Percentiles rank a stretch among this genome's conserved stretches.
These are phyloP conservation scores for Chrysophaeum taylorii DNA, from an alignment of 352 stramenopile species.

Conservation along the genomic window DNA sequence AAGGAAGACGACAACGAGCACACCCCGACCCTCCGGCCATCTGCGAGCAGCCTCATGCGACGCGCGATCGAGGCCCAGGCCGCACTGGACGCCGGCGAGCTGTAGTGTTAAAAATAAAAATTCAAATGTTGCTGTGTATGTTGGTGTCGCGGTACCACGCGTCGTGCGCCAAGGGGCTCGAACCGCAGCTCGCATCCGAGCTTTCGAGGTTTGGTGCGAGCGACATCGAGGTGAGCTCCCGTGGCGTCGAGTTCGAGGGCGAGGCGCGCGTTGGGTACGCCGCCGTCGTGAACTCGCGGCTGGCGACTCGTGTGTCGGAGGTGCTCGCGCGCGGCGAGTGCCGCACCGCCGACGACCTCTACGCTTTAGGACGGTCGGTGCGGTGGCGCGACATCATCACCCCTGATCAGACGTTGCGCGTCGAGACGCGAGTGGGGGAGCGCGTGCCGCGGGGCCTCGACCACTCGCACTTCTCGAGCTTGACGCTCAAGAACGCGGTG, in stretches of 20 bases:
- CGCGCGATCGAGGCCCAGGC: too few relatives aligned
- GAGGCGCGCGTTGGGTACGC: constrained; percentile 24
- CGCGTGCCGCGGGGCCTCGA: constrained; percentile 22
- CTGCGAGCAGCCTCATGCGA: too few relatives aligned
- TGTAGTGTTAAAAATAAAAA: too few relatives aligned
- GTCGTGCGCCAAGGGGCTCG: background rate
- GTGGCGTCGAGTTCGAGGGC: constrained; percentile 28
- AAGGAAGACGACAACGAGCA: too few relatives aligned
- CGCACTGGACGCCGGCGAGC: too few relatives aligned
- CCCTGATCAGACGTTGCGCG: constrained; percentile 22
- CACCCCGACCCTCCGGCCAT: too few relatives aligned
- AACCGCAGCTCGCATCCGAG: background rate
- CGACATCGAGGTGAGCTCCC: background rate
- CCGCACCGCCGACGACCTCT: constrained; percentile 13
- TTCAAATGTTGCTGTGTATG: too few relatives aligned
- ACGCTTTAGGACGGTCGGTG: constrained; percentile 16
- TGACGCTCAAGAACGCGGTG: constrained; percentile 41
- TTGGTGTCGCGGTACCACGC: constrained; percentile 16
- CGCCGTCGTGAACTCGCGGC: constrained; percentile 26
- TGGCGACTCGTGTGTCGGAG: constrained; percentile 23
- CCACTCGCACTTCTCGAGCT: constrained; percentile 36
- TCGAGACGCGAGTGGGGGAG: constrained; percentile 26
- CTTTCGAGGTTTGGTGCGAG: background rate
- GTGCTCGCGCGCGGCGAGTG: background rate
- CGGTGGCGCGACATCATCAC: constrained; percentile 25